These are phyloP conservation scores for Aethionema arabicum DNA, from an alignment of 345 rosid genomes.

Conservation along the genomic window DNA sequence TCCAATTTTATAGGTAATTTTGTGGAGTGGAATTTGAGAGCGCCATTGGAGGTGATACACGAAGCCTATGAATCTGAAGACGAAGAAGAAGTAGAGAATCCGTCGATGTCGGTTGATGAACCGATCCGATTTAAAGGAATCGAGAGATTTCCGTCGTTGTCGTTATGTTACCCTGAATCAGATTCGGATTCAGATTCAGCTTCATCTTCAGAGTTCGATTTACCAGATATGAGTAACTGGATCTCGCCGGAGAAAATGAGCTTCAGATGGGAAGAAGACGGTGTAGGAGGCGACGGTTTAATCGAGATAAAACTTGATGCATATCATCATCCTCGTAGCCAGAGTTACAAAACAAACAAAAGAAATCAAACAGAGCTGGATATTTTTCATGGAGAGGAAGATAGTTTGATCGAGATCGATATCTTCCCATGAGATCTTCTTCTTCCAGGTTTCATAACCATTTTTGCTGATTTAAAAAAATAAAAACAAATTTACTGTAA, in stretches of 20 bases:
- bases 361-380: conserved; percentile 35
- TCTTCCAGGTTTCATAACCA: background rate
- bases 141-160: conserved; percentile 51
- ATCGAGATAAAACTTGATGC: conserved; percentile 67
- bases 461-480: background rate
- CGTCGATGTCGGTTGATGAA: conserved; percentile 8
- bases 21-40: conserved; percentile 73
- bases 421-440: conserved; percentile 37
- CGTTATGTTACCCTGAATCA: conserved; percentile 62
- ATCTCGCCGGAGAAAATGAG: conserved; percentile 38
- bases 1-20: conserved; percentile 39
- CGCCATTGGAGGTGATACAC: conserved; percentile 79
- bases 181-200: conserved; percentile 57
- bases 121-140: conserved; percentile 26
- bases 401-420: conserved; percentile 69
- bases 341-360: conserved; percentile 1
- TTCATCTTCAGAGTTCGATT: conserved; percentile 45
- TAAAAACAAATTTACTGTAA: background rate
- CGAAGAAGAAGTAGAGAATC: conserved; percentile 15
- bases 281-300: conserved; percentile 27
- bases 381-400: conserved; percentile 58
- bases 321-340: background rate
- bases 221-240: conserved; percentile 39
- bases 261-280: conserved; percentile 57
- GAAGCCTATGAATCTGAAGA: conserved; percentile 51